Conservation (phyloP, 2,329 filamentous ascomycete species). For the Daldinia sp. region DNA sequence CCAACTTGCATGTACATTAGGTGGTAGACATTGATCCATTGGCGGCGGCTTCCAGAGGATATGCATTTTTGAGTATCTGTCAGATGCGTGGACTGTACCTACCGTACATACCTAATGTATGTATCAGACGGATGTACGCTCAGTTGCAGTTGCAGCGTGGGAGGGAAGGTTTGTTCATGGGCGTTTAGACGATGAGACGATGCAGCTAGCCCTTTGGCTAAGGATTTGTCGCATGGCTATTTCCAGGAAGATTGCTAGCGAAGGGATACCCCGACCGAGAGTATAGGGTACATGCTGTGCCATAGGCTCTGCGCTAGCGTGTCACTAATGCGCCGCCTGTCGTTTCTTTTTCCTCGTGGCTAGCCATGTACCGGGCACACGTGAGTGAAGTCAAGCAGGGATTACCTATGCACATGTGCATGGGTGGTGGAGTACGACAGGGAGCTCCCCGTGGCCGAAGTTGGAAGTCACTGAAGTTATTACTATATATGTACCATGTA, state of each 20-base stretch:
- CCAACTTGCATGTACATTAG: not conserved
- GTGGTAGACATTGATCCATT: not conserved
- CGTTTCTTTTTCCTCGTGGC: conserved; percentile 47
- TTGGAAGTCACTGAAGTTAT: conserved; percentile 33
- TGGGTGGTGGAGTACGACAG: conserved; percentile 43
- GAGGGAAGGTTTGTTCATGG: conserved; percentile 14
- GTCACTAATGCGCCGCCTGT: conserved; percentile 36
- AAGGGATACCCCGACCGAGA: conserved; percentile 20
- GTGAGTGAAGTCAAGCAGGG: conserved; percentile 40
- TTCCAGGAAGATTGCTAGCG: conserved; percentile 39
- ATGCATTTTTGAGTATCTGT: not conserved
- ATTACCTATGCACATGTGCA: conserved; percentile 45
- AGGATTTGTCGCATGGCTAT: conserved; percentile 48
- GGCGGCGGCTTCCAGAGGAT: not conserved
- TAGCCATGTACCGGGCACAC: conserved; percentile 43
- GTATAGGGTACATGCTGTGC: conserved; percentile 36
- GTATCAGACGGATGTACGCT: conserved; percentile 6
- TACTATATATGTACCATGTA: conserved; percentile 1
- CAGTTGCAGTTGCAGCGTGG: not conserved
- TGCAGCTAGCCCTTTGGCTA: conserved; percentile 43
- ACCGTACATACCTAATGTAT: not conserved
- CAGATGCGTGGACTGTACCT: not conserved
- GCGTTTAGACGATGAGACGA: conserved; percentile 35
- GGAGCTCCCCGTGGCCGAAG: conserved; percentile 46
- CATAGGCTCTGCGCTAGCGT: conserved; percentile 30